Evolutionary conservation across 169 alveolate genomes (phyloP).

Genomic region (Eimeria acervulina): DNA sequence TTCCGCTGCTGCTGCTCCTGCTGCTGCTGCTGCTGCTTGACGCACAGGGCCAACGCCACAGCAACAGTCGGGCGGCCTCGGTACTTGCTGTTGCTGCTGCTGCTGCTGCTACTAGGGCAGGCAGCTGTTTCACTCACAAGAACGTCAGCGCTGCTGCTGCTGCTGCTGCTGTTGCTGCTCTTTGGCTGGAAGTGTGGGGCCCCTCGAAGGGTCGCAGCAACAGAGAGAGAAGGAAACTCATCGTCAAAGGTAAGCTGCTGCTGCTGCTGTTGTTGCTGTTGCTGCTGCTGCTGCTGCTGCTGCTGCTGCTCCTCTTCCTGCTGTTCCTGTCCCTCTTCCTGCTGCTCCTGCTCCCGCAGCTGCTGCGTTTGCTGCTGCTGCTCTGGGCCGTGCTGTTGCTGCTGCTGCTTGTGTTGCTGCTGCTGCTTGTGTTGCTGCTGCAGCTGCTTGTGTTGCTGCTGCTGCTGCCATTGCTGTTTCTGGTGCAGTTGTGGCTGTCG

Average conservation of each 20-base stretch:
- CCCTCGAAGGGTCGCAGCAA: neutral
- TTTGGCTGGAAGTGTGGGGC: neutral
- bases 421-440: no score
- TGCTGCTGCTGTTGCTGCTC: neutral
- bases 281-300: neutral
- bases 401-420: no score
- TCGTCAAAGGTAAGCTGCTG: neutral
- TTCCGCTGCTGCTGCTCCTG: constrained; percentile 15
- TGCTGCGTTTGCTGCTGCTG: no score
- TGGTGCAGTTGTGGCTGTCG: no score
- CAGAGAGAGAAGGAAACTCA: neutral
- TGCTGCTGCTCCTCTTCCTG: neutral
- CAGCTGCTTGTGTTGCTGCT: no score
- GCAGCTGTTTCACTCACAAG: neutral
- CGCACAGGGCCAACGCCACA: neutral
- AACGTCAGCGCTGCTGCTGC: neutral
- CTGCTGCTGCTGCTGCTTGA: neutral
- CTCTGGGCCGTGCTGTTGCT: no score
- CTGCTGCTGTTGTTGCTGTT: neutral
- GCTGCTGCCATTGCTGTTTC: no score
- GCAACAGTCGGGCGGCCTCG: constrained; percentile 15
- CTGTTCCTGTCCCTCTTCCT: neutral
- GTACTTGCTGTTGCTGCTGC: neutral
- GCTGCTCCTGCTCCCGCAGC: neutral
- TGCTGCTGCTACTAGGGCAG: neutral